Percentiles rank a stretch among this genome's conserved stretches.
Evolutionary conservation across 768 basidiomycete species (phyloP).

Genomic region (Lentinula aciculospora): DNA sequence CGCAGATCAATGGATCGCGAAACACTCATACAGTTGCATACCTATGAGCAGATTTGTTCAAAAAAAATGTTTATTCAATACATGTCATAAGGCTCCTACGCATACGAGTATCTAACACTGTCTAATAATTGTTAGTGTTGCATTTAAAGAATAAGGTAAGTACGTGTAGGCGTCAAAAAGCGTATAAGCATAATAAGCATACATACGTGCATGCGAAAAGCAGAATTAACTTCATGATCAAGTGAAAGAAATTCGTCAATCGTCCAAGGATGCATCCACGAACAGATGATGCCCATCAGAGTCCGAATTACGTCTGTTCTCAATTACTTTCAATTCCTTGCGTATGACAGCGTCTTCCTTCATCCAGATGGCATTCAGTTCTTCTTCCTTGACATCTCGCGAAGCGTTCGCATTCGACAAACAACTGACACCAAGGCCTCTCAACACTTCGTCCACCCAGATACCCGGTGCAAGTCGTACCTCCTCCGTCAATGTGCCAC

Average conservation of each 20-base stretch:
- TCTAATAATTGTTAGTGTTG: neutral
- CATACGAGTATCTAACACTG: neutral
- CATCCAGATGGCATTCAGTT: conserved; percentile 28
- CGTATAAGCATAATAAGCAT: neutral
- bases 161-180: neutral
- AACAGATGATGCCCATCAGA: neutral
- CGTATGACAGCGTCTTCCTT: conserved; percentile 3
- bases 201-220: conserved; percentile 2
- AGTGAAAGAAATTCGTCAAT: neutral
- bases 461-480: conserved; percentile 58
- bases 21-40: too few relatives aligned
- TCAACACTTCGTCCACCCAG: conserved; percentile 60
- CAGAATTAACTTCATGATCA: too few relatives aligned
- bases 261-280: conserved; percentile 5
- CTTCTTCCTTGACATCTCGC: conserved; percentile 41
- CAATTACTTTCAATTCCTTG: conserved; percentile 4
- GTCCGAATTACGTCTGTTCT: neutral
- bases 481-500: conserved; percentile 32
- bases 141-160: neutral
- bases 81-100: too few relatives aligned
- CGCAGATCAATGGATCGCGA: too few relatives aligned
- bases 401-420: conserved; percentile 14
- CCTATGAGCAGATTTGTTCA: too few relatives aligned
- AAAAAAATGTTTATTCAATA: too few relatives aligned
- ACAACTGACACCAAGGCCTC: conserved; percentile 47